Percentiles rank a stretch among this genome's conserved stretches.
These are phyloP conservation scores for Yamadazyma blattariae DNA, from an alignment of 1,139 yeast species.

Conservation along the genomic window DNA sequence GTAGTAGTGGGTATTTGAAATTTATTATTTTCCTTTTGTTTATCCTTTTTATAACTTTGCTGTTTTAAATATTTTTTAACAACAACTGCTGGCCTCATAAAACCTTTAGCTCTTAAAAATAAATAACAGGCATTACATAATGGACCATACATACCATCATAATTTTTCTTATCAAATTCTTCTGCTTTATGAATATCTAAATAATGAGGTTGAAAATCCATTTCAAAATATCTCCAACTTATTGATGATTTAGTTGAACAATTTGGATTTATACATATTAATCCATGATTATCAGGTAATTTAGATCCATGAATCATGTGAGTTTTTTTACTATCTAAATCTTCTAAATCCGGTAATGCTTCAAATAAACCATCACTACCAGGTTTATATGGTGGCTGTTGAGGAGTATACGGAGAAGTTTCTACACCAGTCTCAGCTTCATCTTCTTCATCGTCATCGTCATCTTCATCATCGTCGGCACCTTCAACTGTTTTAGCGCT, in stretches of 20 bases:
- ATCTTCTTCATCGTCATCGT: constrained; percentile 17
- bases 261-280: constrained; percentile 42
- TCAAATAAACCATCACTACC: constrained; percentile 21
- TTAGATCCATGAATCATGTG: constrained; percentile 41
- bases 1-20: constrained; percentile 2
- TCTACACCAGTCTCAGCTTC: constrained; percentile 17
- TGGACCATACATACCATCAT: constrained; percentile 52
- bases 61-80: constrained; percentile 48
- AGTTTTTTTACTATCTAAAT: constrained; percentile 43
- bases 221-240: constrained; percentile 48
- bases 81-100: constrained; percentile 49
- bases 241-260: constrained; percentile 42
- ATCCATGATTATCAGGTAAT: constrained; percentile 39
- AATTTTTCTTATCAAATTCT: constrained; percentile 39
- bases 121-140: constrained; percentile 50
- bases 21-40: constrained; percentile 11
- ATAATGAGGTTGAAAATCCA: constrained; percentile 39
- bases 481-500: constrained; percentile 12
- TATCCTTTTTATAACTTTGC: constrained; percentile 37
- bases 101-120: constrained; percentile 48
- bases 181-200: constrained; percentile 37
- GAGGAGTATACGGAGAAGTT: constrained; percentile 43
- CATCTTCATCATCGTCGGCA: constrained; percentile 17
- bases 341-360: constrained; percentile 44
- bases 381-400: constrained; percentile 34